A percentile compares a stretch with the other conserved stretches of the same genome.
Conservation (phyloP, 2,329 filamentous ascomycete species). For the Pyrenochaeta sp. region DNA sequence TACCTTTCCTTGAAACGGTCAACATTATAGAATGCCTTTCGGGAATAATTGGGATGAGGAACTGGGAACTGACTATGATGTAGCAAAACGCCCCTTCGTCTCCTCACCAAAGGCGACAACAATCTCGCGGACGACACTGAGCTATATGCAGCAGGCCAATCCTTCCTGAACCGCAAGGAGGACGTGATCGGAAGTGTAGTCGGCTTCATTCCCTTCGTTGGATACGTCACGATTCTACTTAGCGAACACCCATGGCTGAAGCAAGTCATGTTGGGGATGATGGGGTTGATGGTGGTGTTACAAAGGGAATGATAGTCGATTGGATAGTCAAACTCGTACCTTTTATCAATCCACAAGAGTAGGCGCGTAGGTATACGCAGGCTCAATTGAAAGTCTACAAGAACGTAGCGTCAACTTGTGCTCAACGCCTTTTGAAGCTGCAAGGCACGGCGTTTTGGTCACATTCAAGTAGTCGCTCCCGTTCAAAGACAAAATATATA, state of each 20-base stretch:
- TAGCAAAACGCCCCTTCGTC: slow-evolving; percentile 63
- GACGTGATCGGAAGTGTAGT: slow-evolving; percentile 95
- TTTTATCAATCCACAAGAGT: neutral
- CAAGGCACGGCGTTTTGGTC: too few species aligned
- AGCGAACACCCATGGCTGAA: slow-evolving; percentile 98
- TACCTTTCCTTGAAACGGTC: neutral
- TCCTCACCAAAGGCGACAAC: slow-evolving; percentile 98
- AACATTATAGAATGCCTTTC: neutral
- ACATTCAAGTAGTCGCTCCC: too few species aligned
- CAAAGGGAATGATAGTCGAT: slow-evolving; percentile 76
- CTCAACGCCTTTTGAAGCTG: too few species aligned
- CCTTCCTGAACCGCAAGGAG: slow-evolving; percentile 79
- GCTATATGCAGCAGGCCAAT: slow-evolving; percentile 84
- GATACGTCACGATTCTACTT: slow-evolving; percentile 95
- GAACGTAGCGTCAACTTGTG: too few species aligned
- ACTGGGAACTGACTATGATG: slow-evolving; percentile 19
- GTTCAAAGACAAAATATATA: too few species aligned
- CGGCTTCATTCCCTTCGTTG: slow-evolving; percentile 91
- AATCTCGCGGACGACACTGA: slow-evolving; percentile 94
- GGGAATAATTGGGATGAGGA: too few species aligned
- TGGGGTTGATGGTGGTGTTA: slow-evolving; percentile 92
- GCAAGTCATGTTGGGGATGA: slow-evolving; percentile 90
- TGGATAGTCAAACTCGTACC: neutral
- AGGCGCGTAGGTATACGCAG: neutral
- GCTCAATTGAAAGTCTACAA: too few species aligned